These are phyloP conservation scores for Candida bentonensis DNA, from an alignment of 805 yeast genomes.

Conservation along the genomic window DNA sequence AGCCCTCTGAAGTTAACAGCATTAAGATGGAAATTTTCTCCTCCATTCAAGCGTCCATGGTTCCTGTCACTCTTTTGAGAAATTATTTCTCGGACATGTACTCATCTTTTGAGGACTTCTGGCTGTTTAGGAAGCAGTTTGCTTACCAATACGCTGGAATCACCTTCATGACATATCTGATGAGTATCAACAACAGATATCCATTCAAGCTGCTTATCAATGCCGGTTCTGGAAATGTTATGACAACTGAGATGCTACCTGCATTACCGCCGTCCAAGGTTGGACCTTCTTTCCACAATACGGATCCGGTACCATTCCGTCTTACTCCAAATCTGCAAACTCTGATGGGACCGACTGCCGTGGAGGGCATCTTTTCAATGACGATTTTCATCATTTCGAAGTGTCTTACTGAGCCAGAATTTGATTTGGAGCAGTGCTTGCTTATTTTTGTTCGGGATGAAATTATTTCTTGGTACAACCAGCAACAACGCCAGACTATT, in stretches of 20 bases:
- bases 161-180: slow-evolving; percentile 82
- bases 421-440: slow-evolving; percentile 79
- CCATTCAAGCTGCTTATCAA: slow-evolving; percentile 87
- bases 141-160: slow-evolving; percentile 90
- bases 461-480: slow-evolving; percentile 85
- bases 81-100: slow-evolving; percentile 61
- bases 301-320: slow-evolving; percentile 92
- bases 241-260: slow-evolving; percentile 94
- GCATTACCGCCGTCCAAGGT: slow-evolving; percentile 31
- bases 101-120: slow-evolving; percentile 79
- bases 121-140: slow-evolving; percentile 93
- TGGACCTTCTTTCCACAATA: slow-evolving; percentile 76
- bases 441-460: slow-evolving; percentile 95
- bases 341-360: slow-evolving; percentile 82
- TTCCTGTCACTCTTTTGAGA: slow-evolving; percentile 71
- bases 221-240: slow-evolving; percentile 69
- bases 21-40: slow-evolving; percentile 83
- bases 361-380: slow-evolving; percentile 84
- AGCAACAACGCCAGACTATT: slow-evolving; percentile 66
- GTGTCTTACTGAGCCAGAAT: slow-evolving; percentile 81
- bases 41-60: slow-evolving; percentile 75
- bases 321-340: slow-evolving; percentile 91
- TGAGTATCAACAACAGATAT: slow-evolving; percentile 83
- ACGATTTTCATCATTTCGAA: slow-evolving; percentile 74
- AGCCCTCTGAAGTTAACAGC: slow-evolving; percentile 69